Evolutionary conservation across 495 filamentous ascomycete species (phyloP), one percentile per base, ranked within the genome.

Genomic region (Trichoderma erinaceum): DNA sequence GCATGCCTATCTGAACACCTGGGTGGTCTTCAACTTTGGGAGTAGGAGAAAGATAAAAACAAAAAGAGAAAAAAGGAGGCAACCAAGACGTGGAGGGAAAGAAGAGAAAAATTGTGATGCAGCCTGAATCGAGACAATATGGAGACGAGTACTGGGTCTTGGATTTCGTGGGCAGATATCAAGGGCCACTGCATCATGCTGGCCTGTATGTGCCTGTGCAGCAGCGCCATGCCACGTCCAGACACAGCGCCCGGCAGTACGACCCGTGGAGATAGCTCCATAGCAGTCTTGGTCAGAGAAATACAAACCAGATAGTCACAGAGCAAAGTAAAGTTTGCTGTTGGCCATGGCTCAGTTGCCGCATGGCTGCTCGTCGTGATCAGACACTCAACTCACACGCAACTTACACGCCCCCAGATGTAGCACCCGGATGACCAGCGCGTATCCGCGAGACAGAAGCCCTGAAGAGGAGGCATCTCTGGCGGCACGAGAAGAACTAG

Each of bases 161-260:
- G n/a, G n/a, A 35, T 32, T 29, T 61, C 56, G 56, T 61, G 56
- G 56, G 16, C 56, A 61, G 56, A 61, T 25, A 52, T 52, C 48
- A 52, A 10, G 18, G 5, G 8, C 1, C 18, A 1, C 48, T 23
- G 25, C 56, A 61, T 61, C 27, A 61, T 25, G 56, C 12, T 61
- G 8, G n/a, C 23, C 8, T 61, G 23, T 21, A 56, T 23, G n/a
- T 32, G 23, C 2, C 15, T 38, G 21, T 61, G 23, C 56, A 61
- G 8, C 8, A 12, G 27, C 56, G 11, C 15, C 50, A n/a, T 56
- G 50, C 50, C 50, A 56, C n/a, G n/a, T 61, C 29, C 56, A 29
- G 18, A 25, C 25, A 16, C 35, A 38, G 8, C 23, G 4, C 16
- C 56, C 56, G 56, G 56, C 23, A 61, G 27, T 29, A 10, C 21